A percentile compares a stretch with the other conserved stretches of the same genome.
Evolutionary conservation across 2,329 filamentous ascomycete genomes (phyloP).

Genomic region (Fusarium temperatum): DNA sequence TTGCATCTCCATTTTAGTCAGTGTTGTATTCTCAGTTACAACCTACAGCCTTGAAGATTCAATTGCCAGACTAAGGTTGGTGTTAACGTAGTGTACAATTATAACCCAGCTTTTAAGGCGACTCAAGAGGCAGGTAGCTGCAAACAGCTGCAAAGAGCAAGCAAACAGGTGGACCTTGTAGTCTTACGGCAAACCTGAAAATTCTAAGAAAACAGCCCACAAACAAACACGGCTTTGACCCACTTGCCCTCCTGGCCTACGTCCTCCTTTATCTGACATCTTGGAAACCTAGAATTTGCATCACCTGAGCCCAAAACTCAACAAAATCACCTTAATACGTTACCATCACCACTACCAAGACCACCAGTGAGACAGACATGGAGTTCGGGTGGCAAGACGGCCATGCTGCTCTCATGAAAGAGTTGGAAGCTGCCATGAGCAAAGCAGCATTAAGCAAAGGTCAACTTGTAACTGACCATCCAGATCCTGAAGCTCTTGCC

Average conservation of each 20-base stretch:
- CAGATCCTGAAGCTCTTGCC: not conserved
- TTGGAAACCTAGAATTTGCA: not conserved
- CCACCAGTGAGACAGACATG: not conserved
- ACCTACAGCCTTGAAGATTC: rapidly evolving
- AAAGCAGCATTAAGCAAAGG: not conserved
- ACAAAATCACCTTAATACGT: not conserved
- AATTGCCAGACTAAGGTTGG: too few relatives aligned
- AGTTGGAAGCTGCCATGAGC: not conserved
- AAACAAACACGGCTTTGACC: not conserved
- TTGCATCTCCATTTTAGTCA: rapidly evolving
- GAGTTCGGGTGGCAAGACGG: not conserved
- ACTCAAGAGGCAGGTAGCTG: not conserved
- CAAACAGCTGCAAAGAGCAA: not conserved
- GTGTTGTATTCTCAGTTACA: rapidly evolving
- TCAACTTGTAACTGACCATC: slow-evolving; percentile 10
- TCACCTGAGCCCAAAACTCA: not conserved
- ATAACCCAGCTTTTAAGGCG: too few relatives aligned
- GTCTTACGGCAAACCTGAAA: not conserved
- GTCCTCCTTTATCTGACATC: not conserved
- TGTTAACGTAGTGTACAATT: too few relatives aligned
- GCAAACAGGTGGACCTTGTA: not conserved
- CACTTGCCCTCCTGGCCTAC: not conserved
- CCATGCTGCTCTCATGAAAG: not conserved
- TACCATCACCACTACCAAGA: not conserved
- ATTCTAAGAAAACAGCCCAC: not conserved